Conservation (phyloP, 352 stramenopile genomes). For the Phytophthora meadii region DNA sequence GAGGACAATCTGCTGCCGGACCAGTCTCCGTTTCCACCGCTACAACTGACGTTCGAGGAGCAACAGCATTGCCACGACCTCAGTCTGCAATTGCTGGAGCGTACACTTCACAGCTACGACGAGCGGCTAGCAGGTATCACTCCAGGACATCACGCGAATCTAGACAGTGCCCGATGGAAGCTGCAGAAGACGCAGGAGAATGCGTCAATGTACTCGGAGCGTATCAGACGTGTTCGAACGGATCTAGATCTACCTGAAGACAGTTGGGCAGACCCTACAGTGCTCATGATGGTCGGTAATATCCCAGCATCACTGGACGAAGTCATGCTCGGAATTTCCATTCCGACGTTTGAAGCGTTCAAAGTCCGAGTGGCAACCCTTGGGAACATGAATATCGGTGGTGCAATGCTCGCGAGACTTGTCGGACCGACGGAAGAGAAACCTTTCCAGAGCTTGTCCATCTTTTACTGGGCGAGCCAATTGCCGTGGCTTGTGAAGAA, state of each 20-base stretch:
- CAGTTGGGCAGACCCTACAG: slow-evolving; percentile 35
- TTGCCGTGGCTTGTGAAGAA: slow-evolving; percentile 49
- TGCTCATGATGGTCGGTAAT: slow-evolving; percentile 51
- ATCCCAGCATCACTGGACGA: slow-evolving; percentile 59
- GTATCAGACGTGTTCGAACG: slow-evolving; percentile 28
- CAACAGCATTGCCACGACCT: slow-evolving; percentile 45
- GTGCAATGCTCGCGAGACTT: slow-evolving; percentile 64
- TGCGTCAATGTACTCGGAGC: slow-evolving; percentile 44
- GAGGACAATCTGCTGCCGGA: slow-evolving; percentile 27
- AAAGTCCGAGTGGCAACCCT: slow-evolving; percentile 39
- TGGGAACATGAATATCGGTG: slow-evolving; percentile 35
- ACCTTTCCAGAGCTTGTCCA: slow-evolving; percentile 52
- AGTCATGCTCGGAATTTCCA: slow-evolving; percentile 63
- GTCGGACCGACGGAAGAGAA: slow-evolving; percentile 43
- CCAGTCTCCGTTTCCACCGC: slow-evolving; percentile 39
- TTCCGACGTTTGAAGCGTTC: slow-evolving; percentile 50
- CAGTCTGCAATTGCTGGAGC: slow-evolving; percentile 42
- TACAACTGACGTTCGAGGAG: slow-evolving; percentile 37
- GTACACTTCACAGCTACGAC: slow-evolving; percentile 47
- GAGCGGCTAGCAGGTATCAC: slow-evolving; percentile 31
- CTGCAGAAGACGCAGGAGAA: slow-evolving; percentile 42
- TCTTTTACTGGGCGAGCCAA: slow-evolving; percentile 53
- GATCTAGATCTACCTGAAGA: slow-evolving; percentile 42
- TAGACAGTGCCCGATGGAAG: slow-evolving; percentile 47
- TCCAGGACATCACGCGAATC: slow-evolving; percentile 29